These are phyloP conservation scores for Physaria fendleri DNA, from an alignment of 345 rosid species.

Conservation along the genomic window DNA sequence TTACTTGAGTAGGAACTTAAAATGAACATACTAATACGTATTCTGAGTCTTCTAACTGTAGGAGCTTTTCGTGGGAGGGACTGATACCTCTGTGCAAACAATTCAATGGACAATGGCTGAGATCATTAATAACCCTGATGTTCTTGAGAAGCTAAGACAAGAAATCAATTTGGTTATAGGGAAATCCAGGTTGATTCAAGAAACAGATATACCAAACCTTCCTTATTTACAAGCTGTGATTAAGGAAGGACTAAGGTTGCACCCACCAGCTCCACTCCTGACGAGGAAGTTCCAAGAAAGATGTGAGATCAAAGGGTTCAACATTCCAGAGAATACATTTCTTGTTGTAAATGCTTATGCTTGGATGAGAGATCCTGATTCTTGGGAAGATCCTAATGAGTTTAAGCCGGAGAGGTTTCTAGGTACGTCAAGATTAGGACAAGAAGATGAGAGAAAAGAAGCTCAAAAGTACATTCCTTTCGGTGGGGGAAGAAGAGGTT, in stretches of 20 bases:
- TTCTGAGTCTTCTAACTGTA: background rate
- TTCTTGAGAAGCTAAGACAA: background rate
- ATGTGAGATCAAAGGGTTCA: background rate
- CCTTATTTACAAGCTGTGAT: background rate
- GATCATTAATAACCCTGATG: background rate
- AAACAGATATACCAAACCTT: background rate
- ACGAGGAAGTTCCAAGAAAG: background rate
- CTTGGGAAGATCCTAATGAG: background rate
- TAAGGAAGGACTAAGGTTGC: background rate
- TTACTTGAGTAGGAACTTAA: background rate
- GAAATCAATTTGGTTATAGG: background rate
- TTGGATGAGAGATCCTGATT: background rate
- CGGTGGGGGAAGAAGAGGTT: background rate
- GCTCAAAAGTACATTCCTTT: background rate
- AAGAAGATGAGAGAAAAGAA: background rate
- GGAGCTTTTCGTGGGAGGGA: slow-evolving; percentile 1
- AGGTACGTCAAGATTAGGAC: background rate
- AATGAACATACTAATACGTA: background rate
- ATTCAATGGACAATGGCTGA: background rate
- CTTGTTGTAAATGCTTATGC: slow-evolving; percentile 1
- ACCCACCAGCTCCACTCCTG: background rate
- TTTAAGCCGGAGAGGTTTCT: slow-evolving; percentile 1
- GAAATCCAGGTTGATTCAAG: background rate
- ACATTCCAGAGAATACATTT: background rate
- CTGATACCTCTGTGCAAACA: background rate